Base-by-base conservation (phyloP, 495 filamentous ascomycete species). In the Evansstolkia leycettana region DNA sequence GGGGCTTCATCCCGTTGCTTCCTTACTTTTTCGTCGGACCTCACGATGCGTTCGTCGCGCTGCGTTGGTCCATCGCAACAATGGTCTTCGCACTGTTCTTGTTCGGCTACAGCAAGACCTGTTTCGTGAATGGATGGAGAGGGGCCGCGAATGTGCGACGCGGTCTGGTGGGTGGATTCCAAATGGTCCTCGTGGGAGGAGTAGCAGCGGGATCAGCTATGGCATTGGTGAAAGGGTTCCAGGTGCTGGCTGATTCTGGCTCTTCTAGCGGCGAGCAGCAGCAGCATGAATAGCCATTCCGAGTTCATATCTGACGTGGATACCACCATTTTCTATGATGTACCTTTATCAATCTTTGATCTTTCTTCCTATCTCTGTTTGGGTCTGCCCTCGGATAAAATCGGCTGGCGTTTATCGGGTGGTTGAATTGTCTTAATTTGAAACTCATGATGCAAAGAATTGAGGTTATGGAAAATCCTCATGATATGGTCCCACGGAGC, bases 101-200 rank as follows among this genome's bases (percentile, higher is more conserved):
- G 3, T 89, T 89, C 50, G 82, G 83, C 0, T 81, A 80, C 38
- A 65, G 61, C 16, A 86, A 87, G 64, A 79, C 76, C 16, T 77
- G 48, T 47, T 77, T 58, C 47, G 62, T 59, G 30, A 54, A 39
- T 34, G 61, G 54, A 28, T 67, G 51, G 62, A 48, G 36, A 20
- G 52, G 51, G 5, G 44, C 42, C 16, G 50, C 39, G 29, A 64
- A 69, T 35, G 36, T 69, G 19, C 48, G 60, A 40, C 53, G 54
- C 31, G 64, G 60, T 0, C 30, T 65, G 7, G 41, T 61, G 25
- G 64, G 61, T 2, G 78, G 76, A 0, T 30, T 75, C 10, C 67
- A 78, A 37, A 84, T 83, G 78, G 69, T 82, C 12, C 36, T 75
- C 14, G 60, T 83, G 11, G 80, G 79, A 12, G 74, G 75, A 14